Conservation (phyloP, 192 early-diverging fungal species). For the Podila minutissima region DNA sequence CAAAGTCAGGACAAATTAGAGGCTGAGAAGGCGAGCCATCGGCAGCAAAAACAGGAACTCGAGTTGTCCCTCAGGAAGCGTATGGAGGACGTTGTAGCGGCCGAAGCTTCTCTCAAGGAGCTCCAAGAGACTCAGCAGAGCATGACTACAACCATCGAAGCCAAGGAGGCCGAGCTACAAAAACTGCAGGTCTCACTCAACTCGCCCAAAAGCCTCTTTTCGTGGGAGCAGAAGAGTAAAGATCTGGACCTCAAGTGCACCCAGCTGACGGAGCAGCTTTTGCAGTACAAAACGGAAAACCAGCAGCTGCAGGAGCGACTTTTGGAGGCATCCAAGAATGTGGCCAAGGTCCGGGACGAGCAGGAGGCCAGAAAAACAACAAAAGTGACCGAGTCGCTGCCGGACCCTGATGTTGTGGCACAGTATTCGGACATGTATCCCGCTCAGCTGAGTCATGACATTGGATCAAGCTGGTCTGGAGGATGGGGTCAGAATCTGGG, state of each 20-base stretch:
- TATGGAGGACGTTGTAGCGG: conserved; percentile 26
- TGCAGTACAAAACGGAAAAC: conserved; percentile 37
- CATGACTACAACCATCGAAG: conserved; percentile 27
- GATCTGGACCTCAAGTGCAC: conserved; percentile 33
- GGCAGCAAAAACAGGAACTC: conserved; percentile 18
- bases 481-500: conserved; percentile 30
- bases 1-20: conserved; percentile 15
- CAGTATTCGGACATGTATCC: background rate
- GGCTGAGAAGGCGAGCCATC: conserved; percentile 25
- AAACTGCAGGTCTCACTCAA: conserved; percentile 34
- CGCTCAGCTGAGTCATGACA: conserved; percentile 7
- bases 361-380: conserved; percentile 3
- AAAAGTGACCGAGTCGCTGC: background rate
- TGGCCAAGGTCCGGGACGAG: conserved; percentile 15
- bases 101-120: conserved; percentile 19
- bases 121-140: conserved; percentile 25
- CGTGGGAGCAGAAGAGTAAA: conserved; percentile 41
- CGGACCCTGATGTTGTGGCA: background rate
- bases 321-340: conserved; percentile 34
- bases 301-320: conserved; percentile 40
- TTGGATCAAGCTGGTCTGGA: conserved; percentile 34
- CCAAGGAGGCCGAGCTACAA: conserved; percentile 31
- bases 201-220: conserved; percentile 20
- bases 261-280: conserved; percentile 18
- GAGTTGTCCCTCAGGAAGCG: conserved; percentile 20